phyloP scores from a whole-genome alignment of 78 protist genomes.

The Dictyostelium citrinum region DNA sequence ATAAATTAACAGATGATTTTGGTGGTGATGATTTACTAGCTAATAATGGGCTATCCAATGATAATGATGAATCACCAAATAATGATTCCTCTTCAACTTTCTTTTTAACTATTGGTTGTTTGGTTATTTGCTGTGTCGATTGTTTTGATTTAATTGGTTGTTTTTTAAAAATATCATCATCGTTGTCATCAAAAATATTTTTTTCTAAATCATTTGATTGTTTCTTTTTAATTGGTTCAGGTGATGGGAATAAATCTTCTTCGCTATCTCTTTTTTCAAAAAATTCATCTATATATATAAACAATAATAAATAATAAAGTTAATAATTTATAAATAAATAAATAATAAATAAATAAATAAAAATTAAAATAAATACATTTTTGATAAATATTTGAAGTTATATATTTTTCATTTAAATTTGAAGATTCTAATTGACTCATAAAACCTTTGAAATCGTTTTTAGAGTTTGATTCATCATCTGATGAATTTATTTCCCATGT shows the following conservation, averaged over 20 bases:
- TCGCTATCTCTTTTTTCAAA: slow-evolving; percentile 6
- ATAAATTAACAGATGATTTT: not conserved
- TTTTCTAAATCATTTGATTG: not conserved
- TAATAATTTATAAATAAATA: too few relatives aligned
- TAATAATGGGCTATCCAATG: not conserved
- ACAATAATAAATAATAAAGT: too few relatives aligned
- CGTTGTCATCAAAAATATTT: not conserved
- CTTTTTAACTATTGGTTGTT: not conserved
- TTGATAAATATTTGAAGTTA: slow-evolving; percentile 16
- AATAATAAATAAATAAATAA: too few relatives aligned
- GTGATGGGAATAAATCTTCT: slow-evolving; percentile 11
- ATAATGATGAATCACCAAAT: not conserved
- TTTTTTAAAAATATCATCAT: not conserved
- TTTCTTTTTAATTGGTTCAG: not conserved
- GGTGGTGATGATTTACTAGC: not conserved
- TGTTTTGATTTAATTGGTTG: not conserved
- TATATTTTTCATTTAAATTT: not conserved
- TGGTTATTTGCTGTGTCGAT: not conserved
- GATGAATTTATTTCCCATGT: not conserved
- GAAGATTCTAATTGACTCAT: not conserved
- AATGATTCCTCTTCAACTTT: not conserved
- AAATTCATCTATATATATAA: slow-evolving; percentile 10
- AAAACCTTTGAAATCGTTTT: not conserved
- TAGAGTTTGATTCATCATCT: not conserved
- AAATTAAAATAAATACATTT: not conserved